Conservation (phyloP, 352 stramenopile genomes). For the Peronosclerospora sorghi region DNA sequence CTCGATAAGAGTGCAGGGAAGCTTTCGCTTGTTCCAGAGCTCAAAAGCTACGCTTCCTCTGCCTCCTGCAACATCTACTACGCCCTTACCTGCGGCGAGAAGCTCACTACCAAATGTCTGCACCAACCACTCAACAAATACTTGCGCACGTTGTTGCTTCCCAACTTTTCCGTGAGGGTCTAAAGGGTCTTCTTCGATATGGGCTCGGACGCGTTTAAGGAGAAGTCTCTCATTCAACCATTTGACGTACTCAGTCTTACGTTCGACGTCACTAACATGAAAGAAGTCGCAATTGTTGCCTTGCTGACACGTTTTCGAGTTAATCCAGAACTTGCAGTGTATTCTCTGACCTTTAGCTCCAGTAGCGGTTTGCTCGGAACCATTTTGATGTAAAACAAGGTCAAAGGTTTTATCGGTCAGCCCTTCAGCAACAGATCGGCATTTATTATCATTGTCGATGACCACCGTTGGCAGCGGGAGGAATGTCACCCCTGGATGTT, state of each 20-base stretch:
- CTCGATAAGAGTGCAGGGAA: slow-evolving; percentile 70
- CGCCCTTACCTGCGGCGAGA: slow-evolving; percentile 38
- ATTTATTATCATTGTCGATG: slow-evolving; percentile 4
- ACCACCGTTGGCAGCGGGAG: slow-evolving; percentile 39
- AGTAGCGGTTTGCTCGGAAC: not conserved
- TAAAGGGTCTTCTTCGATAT: slow-evolving; percentile 45
- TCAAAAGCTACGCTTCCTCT: slow-evolving; percentile 75
- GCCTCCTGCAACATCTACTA: slow-evolving; percentile 77
- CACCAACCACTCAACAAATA: slow-evolving; percentile 74
- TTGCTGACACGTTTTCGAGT: slow-evolving; percentile 57
- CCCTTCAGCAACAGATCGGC: not conserved
- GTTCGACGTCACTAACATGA: slow-evolving; percentile 34
- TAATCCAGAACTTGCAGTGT: slow-evolving; percentile 82
- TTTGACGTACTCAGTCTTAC: slow-evolving; percentile 36
- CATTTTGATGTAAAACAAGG: not conserved
- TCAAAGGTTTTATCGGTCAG: not conserved
- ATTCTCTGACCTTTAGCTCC: slow-evolving; percentile 3
- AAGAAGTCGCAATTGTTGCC: slow-evolving; percentile 55
- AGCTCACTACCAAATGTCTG: slow-evolving; percentile 42
- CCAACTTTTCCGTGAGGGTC: slow-evolving; percentile 61
- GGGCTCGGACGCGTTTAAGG: slow-evolving; percentile 42
- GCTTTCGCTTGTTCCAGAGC: slow-evolving; percentile 69
- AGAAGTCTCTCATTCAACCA: slow-evolving; percentile 58
- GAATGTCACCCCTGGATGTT: slow-evolving; percentile 43
- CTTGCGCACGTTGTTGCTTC: slow-evolving; percentile 57